These are phyloP conservation scores for Phytophthora hibernalis DNA, from an alignment of 352 stramenopile species.

Conservation along the genomic window DNA sequence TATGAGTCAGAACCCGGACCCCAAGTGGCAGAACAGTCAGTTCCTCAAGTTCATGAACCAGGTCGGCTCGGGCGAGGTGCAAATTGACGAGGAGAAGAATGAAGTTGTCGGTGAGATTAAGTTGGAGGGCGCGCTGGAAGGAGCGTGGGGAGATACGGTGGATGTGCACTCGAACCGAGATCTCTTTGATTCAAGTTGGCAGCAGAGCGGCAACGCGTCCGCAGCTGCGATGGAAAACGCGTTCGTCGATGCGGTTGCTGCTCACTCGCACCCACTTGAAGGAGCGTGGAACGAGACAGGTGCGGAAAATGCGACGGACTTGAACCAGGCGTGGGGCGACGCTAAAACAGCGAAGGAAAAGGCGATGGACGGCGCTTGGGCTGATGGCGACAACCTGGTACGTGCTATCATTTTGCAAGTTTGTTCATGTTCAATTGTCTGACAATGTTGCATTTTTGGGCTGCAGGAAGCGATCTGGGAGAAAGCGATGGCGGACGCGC, in stretches of 20 bases:
- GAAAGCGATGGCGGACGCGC: slow-evolving; percentile 77
- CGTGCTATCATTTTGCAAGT: slow-evolving; percentile 10
- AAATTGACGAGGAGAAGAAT: slow-evolving; percentile 85
- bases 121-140: slow-evolving; percentile 65
- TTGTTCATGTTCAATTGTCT: not conserved
- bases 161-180: slow-evolving; percentile 71
- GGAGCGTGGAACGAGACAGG: slow-evolving; percentile 50
- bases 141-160: slow-evolving; percentile 58
- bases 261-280: slow-evolving; percentile 32
- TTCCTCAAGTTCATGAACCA: slow-evolving; percentile 91
- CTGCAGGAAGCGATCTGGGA: slow-evolving; percentile 75
- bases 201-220: slow-evolving; percentile 41
- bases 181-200: slow-evolving; percentile 63
- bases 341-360: slow-evolving; percentile 58
- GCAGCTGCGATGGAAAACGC: slow-evolving; percentile 56
- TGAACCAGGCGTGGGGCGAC: slow-evolving; percentile 62
- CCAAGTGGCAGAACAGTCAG: slow-evolving; percentile 88
- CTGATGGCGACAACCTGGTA: slow-evolving; percentile 65
- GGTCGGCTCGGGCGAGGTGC: slow-evolving; percentile 72
- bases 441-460: not conserved
- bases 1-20: slow-evolving; percentile 81
- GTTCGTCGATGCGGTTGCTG: slow-evolving; percentile 46
- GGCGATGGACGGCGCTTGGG: slow-evolving; percentile 65
- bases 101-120: slow-evolving; percentile 52
- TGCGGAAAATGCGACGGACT: slow-evolving; percentile 33